phyloP scores from a whole-genome alignment of 352 stramenopile species.

The Phytophthora agathidicida region DNA sequence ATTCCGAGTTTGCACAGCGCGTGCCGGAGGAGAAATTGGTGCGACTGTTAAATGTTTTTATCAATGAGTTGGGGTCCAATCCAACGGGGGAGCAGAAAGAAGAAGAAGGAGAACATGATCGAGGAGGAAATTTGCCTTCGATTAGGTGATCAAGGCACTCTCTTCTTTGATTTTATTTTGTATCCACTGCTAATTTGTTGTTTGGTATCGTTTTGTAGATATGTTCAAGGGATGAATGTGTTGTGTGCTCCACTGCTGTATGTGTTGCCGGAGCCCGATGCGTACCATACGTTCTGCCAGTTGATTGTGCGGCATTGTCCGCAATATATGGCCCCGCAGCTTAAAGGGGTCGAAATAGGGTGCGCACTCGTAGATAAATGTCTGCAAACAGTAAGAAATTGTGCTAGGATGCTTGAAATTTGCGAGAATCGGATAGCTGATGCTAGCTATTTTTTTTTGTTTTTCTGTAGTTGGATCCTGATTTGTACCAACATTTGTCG shows the following conservation, averaged over 20 bases:
- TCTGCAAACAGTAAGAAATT: conserved; percentile 55
- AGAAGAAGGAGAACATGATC: conserved; percentile 21
- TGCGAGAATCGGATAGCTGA: too few relatives aligned
- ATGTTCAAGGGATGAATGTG: conserved; percentile 95
- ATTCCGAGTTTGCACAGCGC: conserved; percentile 86
- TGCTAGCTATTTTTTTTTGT: too few relatives aligned
- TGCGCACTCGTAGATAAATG: conserved; percentile 87
- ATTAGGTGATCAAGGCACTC: conserved; percentile 40
- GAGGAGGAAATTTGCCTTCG: conserved; percentile 42
- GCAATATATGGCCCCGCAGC: conserved; percentile 89
- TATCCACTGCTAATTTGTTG: not conserved
- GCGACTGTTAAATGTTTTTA: conserved; percentile 92
- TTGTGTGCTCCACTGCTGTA: conserved; percentile 91
- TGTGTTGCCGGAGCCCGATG: conserved; percentile 91
- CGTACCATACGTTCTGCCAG: conserved; percentile 91
- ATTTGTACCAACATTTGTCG: conserved; percentile 83
- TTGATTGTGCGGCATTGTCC: conserved; percentile 90
- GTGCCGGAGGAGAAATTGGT: conserved; percentile 93
- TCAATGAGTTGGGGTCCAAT: conserved; percentile 77
- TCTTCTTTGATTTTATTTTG: not conserved
- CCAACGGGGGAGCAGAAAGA: conserved; percentile 24
- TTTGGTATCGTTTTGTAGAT: conserved; percentile 42
- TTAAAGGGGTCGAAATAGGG: conserved; percentile 83
- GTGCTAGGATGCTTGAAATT: not conserved
- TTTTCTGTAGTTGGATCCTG: conserved; percentile 65